These are phyloP conservation scores for Bothriochloa decipiens DNA, from an alignment of 176 grass and related monocot genomes.

Conservation along the genomic window DNA sequence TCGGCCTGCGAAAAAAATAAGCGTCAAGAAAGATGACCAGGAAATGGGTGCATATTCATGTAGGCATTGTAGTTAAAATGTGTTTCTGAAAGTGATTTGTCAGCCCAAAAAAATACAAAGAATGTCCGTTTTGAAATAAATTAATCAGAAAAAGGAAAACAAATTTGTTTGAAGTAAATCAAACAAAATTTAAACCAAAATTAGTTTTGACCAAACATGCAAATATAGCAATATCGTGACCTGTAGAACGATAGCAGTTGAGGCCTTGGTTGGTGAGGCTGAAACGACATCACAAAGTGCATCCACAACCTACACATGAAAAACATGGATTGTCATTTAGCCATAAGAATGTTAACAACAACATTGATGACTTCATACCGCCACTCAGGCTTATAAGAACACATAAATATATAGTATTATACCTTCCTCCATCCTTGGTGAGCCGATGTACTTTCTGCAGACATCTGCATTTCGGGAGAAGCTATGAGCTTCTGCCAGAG, in stretches of 20 bases:
- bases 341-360: slow-evolving; percentile 34
- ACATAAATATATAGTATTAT: background rate
- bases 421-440: slow-evolving; percentile 99
- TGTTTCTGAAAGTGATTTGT: slow-evolving; percentile 12
- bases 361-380: background rate
- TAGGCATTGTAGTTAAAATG: background rate
- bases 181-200: background rate
- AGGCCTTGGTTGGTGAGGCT: slow-evolving; percentile 92
- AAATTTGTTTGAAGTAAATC: background rate
- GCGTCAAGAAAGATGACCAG: slow-evolving; percentile 52
- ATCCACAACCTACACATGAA: slow-evolving; percentile 76
- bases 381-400: slow-evolving; percentile 29
- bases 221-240: slow-evolving; percentile 59
- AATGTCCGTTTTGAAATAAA: background rate
- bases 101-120: background rate
- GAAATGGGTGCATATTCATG: slow-evolving; percentile 36
- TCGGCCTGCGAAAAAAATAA: slow-evolving; percentile 74
- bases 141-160: background rate
- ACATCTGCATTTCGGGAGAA: slow-evolving; percentile 96
- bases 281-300: slow-evolving; percentile 98
- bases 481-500: slow-evolving; percentile 97
- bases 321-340: slow-evolving; percentile 15
- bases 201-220: slow-evolving; percentile 14
- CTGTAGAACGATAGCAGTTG: slow-evolving; percentile 93
- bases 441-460: slow-evolving; percentile 98